These are phyloP conservation scores for Lichtheimia ramosa DNA, from an alignment of 371 early-diverging fungal species.

Conservation along the genomic window DNA sequence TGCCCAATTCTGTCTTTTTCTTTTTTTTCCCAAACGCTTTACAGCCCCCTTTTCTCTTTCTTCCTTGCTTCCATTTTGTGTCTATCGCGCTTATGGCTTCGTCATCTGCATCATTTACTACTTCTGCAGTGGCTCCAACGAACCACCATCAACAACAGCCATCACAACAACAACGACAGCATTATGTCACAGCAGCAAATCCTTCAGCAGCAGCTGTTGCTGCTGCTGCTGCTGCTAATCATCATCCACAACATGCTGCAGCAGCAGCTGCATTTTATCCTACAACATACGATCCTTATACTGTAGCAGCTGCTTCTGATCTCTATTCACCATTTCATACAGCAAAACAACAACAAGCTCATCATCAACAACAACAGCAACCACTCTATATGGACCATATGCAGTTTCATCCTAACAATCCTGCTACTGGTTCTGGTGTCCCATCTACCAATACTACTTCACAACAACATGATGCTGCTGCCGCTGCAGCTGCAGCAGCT, in stretches of 20 bases:
- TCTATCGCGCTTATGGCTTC: neutral
- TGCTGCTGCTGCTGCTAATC: too few species aligned
- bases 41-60: neutral
- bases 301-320: too few species aligned
- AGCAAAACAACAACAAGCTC: neutral
- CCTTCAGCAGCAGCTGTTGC: too few species aligned
- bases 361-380: neutral
- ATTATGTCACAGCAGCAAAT: too few species aligned
- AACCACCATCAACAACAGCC: neutral
- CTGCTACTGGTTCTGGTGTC: neutral
- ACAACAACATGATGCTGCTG: too few species aligned
- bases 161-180: too few species aligned
- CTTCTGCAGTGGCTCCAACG: neutral
- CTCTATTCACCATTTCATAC: too few species aligned
- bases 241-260: too few species aligned
- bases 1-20: too few species aligned
- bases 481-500: slow-evolving; percentile 23
- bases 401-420: neutral
- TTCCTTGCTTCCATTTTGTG: neutral
- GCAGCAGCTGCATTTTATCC: too few species aligned
- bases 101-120: neutral
- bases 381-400: neutral
- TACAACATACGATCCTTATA: too few species aligned
- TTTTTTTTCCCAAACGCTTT: neutral
- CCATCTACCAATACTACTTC: neutral